Evolutionary conservation across 2,329 filamentous ascomycete genomes (phyloP).

Genomic region (Dothidotthia symphoricarpi): DNA sequence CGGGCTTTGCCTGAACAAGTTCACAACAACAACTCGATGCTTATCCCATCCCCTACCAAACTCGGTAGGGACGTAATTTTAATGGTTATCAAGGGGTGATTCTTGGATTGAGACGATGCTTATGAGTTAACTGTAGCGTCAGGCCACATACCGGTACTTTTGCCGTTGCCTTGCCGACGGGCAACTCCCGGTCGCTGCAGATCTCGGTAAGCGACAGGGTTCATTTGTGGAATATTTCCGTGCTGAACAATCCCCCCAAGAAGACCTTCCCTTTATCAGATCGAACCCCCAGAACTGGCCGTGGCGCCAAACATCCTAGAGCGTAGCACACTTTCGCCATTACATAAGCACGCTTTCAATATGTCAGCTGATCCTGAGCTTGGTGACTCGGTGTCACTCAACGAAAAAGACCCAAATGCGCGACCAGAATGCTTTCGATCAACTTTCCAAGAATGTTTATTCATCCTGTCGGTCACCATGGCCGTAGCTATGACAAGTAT

Average conservation of each 20-base stretch:
- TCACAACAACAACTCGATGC: no score
- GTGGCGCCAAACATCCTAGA: no score
- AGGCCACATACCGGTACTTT: no score
- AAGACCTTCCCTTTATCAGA: constrained; percentile 1
- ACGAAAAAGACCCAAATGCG: constrained; percentile 30
- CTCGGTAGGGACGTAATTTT: no score
- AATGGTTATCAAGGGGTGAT: no score
- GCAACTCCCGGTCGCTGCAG: neutral
- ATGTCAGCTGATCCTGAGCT: constrained; percentile 18
- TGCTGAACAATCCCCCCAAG: constrained; percentile 17
- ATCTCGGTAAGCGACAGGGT: no score
- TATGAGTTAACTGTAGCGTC: no score
- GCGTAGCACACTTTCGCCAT: neutral
- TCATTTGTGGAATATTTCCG: constrained; percentile 19
- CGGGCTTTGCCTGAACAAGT: no score
- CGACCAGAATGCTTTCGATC: constrained; percentile 61
- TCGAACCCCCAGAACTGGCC: neutral
- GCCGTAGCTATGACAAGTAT: constrained; percentile 64
- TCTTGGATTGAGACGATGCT: no score
- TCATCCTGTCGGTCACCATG: constrained; percentile 66
- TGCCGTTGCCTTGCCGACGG: neutral
- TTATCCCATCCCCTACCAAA: no score
- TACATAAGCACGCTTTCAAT: no score
- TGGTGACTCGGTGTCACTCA: constrained; percentile 14
- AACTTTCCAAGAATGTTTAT: constrained; percentile 62